These are phyloP conservation scores for Colletotrichum camelliae DNA, from an alignment of 2,329 filamentous ascomycete species.

Conservation along the genomic window DNA sequence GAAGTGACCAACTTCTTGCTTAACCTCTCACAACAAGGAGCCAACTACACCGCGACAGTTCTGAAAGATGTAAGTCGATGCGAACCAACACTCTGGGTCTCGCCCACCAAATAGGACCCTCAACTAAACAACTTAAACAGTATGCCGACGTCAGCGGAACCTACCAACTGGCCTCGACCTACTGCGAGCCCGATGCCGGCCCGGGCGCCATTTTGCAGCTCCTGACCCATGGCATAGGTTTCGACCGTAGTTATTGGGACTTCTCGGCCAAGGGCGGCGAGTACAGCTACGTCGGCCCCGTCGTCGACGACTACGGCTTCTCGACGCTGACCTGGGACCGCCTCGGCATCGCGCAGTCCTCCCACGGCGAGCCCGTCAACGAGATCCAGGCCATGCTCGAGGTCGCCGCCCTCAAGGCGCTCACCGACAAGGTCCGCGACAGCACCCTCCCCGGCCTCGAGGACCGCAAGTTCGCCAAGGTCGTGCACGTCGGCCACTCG, in stretches of 20 bases:
- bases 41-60: constrained; percentile 51
- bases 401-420: constrained; percentile 58
- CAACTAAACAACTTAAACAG: constrained; percentile 26
- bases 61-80: constrained; percentile 47
- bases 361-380: constrained; percentile 62
- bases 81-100: not conserved
- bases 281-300: constrained; percentile 66
- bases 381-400: constrained; percentile 65
- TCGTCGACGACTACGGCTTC: constrained; percentile 59
- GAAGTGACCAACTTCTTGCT: constrained; percentile 63
- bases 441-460: constrained; percentile 49
- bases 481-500: constrained; percentile 68
- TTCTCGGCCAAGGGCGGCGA: constrained; percentile 60
- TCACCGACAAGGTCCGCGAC: constrained; percentile 55
- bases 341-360: constrained; percentile 64
- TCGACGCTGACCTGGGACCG: constrained; percentile 67
- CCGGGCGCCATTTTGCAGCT: constrained; percentile 41
- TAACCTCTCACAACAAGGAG: constrained; percentile 51
- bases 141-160: constrained; percentile 55
- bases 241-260: constrained; percentile 64
- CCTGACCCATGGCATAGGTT: constrained; percentile 46
- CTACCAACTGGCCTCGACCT: constrained; percentile 65
- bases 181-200: constrained; percentile 61
- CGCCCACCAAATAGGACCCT: too few relatives aligned
- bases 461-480: constrained; percentile 38